A percentile compares a stretch with the other conserved stretches of the same genome.
These are phyloP conservation scores for Trichoderma brevicompactum DNA, from an alignment of 2,329 filamentous ascomycete genomes.

Conservation along the genomic window DNA sequence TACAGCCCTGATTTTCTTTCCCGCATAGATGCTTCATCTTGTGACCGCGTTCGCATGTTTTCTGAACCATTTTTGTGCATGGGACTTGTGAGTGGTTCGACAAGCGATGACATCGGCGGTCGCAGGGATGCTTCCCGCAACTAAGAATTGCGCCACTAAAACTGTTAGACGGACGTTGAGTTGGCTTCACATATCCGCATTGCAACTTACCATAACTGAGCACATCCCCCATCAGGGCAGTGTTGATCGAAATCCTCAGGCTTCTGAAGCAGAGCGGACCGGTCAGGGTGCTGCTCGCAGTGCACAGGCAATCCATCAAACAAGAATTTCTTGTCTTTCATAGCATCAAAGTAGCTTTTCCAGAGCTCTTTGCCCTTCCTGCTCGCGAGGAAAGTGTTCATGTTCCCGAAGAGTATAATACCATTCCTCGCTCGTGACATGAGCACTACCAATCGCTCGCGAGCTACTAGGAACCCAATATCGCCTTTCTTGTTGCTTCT, in stretches of 20 bases:
- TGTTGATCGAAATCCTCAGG: conserved; percentile 63
- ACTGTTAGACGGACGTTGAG: conserved; percentile 26
- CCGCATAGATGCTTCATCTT: conserved; percentile 53
- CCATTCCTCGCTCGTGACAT: conserved; percentile 68
- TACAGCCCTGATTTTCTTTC: conserved; percentile 47
- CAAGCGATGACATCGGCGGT: conserved; percentile 64
- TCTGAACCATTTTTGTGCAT: conserved; percentile 45
- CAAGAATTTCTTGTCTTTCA: conserved; percentile 57
- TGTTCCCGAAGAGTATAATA: conserved; percentile 72
- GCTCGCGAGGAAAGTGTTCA: conserved; percentile 66
- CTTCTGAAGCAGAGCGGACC: conserved; percentile 49
- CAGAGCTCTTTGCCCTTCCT: conserved; percentile 52
- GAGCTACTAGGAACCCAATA: conserved; percentile 71
- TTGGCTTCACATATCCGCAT: neutral
- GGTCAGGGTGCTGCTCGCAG: conserved; percentile 64
- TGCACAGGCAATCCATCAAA: conserved; percentile 64
- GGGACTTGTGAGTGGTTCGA: conserved; percentile 57
- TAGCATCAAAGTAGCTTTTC: conserved; percentile 58
- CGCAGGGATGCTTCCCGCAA: conserved; percentile 65
- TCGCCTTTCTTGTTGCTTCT: conserved; percentile 66
- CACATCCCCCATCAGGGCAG: conserved; percentile 73
- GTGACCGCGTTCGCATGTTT: conserved; percentile 59
- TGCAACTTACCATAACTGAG: conserved; percentile 60
- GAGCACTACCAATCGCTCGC: conserved; percentile 71
- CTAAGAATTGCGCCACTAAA: conserved; percentile 53